These are phyloP conservation scores for Phalaenopsis equestris DNA, from an alignment of 106 monocot species.

Conservation along the genomic window DNA sequence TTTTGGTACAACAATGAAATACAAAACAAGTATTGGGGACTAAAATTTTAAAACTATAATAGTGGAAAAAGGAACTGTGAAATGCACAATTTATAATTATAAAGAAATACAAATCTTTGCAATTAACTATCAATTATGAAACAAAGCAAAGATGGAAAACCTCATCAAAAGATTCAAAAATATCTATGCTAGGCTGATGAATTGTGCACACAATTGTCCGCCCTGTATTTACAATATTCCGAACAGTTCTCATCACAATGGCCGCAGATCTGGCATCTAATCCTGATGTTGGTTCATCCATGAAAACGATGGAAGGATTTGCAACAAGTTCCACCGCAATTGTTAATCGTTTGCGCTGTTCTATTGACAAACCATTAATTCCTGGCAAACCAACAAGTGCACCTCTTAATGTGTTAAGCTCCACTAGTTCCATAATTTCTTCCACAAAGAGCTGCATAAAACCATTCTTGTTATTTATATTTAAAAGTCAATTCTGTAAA, in stretches of 20 bases:
- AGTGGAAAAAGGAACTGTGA: neutral
- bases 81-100: neutral
- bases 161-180: constrained; percentile 99
- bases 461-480: neutral
- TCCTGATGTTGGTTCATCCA: constrained; percentile 99
- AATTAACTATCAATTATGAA: neutral
- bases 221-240: constrained; percentile 98
- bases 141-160: constrained; percentile 20
- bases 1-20: neutral
- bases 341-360: constrained; percentile 89
- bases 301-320: constrained; percentile 98
- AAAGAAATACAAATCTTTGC: neutral
- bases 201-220: constrained; percentile 99
- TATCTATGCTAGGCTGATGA: constrained; percentile 99
- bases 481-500: constrained; percentile 3
- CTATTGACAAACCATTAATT: constrained; percentile 82
- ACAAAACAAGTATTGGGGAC: neutral
- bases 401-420: constrained; percentile 67
- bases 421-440: constrained; percentile 98
- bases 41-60: neutral
- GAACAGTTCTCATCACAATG: constrained; percentile 98
- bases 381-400: constrained; percentile 96
- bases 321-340: constrained; percentile 99
- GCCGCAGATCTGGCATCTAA: constrained; percentile 97
- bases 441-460: constrained; percentile 75